Percentiles rank a stretch among this genome's conserved stretches.
Evolutionary conservation across 768 basidiomycete species (phyloP).

Genomic region (Boletus pseudo-olivaceus): DNA sequence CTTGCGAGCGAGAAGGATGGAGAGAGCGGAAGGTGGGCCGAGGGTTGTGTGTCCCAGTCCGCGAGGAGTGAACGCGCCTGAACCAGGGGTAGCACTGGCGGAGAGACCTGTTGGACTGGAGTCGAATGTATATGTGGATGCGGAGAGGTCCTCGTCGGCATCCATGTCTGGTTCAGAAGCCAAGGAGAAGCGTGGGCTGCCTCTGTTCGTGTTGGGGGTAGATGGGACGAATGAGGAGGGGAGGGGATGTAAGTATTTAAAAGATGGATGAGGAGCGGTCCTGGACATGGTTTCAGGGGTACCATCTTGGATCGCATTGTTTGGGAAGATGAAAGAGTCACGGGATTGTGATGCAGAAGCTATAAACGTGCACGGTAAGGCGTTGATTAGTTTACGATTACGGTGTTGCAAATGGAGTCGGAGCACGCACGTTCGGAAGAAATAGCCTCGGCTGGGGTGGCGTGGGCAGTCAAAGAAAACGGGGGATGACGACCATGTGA

Average conservation of each 20-base stretch:
- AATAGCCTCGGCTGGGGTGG: slow-evolving; percentile 17
- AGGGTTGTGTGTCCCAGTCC: slow-evolving; percentile 17
- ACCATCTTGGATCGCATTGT: slow-evolving; percentile 20
- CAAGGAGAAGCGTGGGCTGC: slow-evolving; percentile 24
- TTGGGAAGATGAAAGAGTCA: slow-evolving; percentile 42
- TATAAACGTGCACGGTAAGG: slow-evolving; percentile 22
- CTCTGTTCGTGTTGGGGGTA: slow-evolving; percentile 19
- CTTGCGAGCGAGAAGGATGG: slow-evolving; percentile 33
- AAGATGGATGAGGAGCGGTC: slow-evolving; percentile 5
- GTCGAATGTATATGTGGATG: slow-evolving; percentile 30
- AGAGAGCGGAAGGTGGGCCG: slow-evolving; percentile 32
- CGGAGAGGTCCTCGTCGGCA: slow-evolving; percentile 22
- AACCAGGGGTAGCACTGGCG: slow-evolving; percentile 1
- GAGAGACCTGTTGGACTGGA: slow-evolving; percentile 13
- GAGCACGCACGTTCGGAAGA: slow-evolving; percentile 25
- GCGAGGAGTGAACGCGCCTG: slow-evolving; percentile 23
- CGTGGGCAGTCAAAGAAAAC: slow-evolving; percentile 9
- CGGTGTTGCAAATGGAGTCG: slow-evolving; percentile 4
- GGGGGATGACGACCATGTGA: not conserved
- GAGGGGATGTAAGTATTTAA: slow-evolving; percentile 16
- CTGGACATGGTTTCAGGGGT: slow-evolving; percentile 23
- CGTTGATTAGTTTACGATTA: slow-evolving; percentile 7
- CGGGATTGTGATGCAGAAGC: slow-evolving; percentile 23
- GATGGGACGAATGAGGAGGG: slow-evolving; percentile 25
- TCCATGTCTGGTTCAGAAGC: slow-evolving; percentile 25